Evolutionary conservation across 2,329 filamentous ascomycete genomes (phyloP).

Genomic region (Aulographum hederae): DNA sequence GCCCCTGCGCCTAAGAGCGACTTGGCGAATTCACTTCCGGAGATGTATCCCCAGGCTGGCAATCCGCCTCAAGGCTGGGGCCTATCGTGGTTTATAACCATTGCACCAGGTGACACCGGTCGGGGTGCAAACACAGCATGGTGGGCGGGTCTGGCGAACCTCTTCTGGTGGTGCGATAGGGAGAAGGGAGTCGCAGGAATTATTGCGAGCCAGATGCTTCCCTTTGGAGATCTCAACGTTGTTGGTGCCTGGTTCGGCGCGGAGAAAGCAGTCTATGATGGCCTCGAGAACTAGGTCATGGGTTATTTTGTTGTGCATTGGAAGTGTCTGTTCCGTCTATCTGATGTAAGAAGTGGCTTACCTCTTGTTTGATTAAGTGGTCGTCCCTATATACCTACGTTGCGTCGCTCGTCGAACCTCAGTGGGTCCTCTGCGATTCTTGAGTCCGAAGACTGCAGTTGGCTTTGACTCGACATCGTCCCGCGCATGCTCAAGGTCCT

Average conservation of each 20-base stretch:
- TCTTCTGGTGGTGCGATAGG: constrained; percentile 45
- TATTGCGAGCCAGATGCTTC: constrained; percentile 14
- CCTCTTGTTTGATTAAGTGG: too few relatives aligned
- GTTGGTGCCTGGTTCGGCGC: constrained; percentile 15
- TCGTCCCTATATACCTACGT: too few relatives aligned
- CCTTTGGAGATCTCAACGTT: constrained; percentile 16
- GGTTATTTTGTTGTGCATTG: too few relatives aligned
- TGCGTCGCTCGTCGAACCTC: too few relatives aligned
- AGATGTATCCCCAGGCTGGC: constrained; percentile 29
- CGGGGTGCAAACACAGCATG: background rate
- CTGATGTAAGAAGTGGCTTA: too few relatives aligned
- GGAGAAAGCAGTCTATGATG: constrained; percentile 19
- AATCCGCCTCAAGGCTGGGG: constrained; percentile 47
- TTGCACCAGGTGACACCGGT: constrained; percentile 2
- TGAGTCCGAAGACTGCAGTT: too few relatives aligned
- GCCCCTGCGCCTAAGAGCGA: constrained; percentile 17
- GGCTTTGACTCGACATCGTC: too few relatives aligned
- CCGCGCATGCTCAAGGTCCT: too few relatives aligned
- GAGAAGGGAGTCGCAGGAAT: constrained; percentile 35
- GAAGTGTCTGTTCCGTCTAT: too few relatives aligned
- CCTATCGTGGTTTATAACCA: constrained; percentile 14
- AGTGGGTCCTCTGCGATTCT: too few relatives aligned
- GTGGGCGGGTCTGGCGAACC: constrained; percentile 43
- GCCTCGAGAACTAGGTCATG: constrained; percentile 8
- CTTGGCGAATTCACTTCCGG: constrained; percentile 27